Percentiles rank a stretch among this genome's conserved stretches.
Evolutionary conservation across 176 grass and related monocot genomes (phyloP).

Genomic region (Eragrostis nindensis): DNA sequence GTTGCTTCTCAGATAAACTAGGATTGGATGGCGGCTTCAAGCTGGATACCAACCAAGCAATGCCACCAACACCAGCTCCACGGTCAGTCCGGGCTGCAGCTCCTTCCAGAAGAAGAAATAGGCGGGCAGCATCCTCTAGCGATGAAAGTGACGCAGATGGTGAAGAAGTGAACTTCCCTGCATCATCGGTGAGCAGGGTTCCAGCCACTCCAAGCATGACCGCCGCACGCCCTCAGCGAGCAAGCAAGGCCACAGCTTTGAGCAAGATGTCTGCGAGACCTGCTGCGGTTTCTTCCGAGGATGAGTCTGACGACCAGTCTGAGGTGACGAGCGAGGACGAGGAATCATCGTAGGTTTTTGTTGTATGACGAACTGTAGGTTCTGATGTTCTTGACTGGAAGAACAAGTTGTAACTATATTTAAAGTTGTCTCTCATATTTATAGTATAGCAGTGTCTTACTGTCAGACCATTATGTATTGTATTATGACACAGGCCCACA

Average conservation of each 20-base stretch:
- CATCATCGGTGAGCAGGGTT: conserved; percentile 35
- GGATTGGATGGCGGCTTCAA: conserved; percentile 60
- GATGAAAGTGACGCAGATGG: conserved; percentile 37
- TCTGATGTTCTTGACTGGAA: conserved; percentile 30
- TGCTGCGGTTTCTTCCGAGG: conserved; percentile 26
- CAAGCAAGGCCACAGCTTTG: conserved; percentile 82
- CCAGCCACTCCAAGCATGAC: conserved; percentile 54
- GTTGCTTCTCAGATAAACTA: conserved; percentile 61
- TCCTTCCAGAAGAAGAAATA: conserved; percentile 64
- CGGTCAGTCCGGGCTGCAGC: conserved; percentile 51
- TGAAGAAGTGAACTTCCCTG: background rate
- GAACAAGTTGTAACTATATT: conserved; percentile 32
- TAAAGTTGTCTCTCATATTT: background rate
- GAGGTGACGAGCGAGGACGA: conserved; percentile 55
- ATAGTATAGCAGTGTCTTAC: background rate
- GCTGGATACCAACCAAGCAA: conserved; percentile 40
- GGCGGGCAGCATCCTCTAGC: conserved; percentile 43
- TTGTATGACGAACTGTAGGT: background rate
- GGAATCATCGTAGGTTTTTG: conserved; percentile 2
- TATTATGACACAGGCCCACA: background rate
- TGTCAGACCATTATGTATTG: background rate
- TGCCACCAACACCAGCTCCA: conserved; percentile 72
- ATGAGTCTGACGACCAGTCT: conserved; percentile 34
- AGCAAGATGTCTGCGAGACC: conserved; percentile 63
- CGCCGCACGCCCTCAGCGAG: conserved; percentile 57